Evolutionary conservation across 2,329 filamentous ascomycete species (phyloP), one percentile per base, ranked within the genome.

Genomic region (Ceratocystis destructans): DNA sequence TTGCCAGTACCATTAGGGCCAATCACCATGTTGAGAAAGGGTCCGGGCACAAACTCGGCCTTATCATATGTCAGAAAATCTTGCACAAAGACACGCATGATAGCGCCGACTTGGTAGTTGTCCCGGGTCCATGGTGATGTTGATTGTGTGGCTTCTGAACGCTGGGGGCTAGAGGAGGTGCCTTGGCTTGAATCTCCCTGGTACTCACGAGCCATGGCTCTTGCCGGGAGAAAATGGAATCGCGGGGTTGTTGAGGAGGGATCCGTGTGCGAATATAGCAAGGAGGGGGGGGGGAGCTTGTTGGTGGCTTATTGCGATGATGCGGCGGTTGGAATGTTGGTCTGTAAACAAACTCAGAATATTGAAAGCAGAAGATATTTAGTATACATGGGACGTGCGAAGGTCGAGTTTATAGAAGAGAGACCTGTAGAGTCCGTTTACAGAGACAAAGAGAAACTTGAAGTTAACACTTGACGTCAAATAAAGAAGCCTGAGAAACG

Each of bases 1-100:
- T 99, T 99, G 66, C 94, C 94, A 0, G 94, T 97, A 44, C 94
- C 94, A 72, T 99, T 99, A n/a, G 94, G 94, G 0, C 94, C 94
- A 71, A 99, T 96, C 64, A 99, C 87, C 93, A 99, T 97, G 74
- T 99, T 99, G 72, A 99, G 76, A 73, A 89, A 93, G 0, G 94
- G 93, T 0, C 94, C 94, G 12, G 91, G 90, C 67, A 87, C 84
- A 75, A 97, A 96, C 70, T 96, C 92, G 66, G 91, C 93, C 64
- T 87, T 85, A 62, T 89, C 91, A 76, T 99, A 99, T 0, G 94
- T 99, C 66, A 99, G 90, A 71, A 99, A 99, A 75, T 97, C 89
- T 62, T 82, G 83, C 57, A 97, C 81, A 70, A 85, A 87, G 61
- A 99, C 90, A 45, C 92, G 85, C 62, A 96, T 86, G 70, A 99